Evolutionary conservation across 495 filamentous ascomycete species (phyloP).

Genomic region (Penicilliopsis zonata): DNA sequence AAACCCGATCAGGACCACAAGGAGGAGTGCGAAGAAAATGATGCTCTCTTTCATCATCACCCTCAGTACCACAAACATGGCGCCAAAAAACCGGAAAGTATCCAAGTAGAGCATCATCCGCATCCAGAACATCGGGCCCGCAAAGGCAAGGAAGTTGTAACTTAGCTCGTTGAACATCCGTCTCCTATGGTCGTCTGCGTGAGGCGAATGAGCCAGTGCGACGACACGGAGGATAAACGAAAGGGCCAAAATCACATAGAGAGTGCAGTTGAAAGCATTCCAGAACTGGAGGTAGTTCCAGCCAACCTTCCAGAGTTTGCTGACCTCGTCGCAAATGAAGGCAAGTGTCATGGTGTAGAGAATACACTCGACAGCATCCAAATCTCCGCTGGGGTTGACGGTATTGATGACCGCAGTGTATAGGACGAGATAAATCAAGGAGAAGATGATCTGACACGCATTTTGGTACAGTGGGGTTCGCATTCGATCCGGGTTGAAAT

Average conservation of each 20-base stretch:
- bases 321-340: slow-evolving; percentile 78
- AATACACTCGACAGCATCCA: slow-evolving; percentile 74
- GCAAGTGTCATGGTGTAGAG: slow-evolving; percentile 86
- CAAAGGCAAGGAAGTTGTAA: slow-evolving; percentile 88
- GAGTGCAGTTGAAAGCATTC: slow-evolving; percentile 81
- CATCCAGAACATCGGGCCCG: slow-evolving; percentile 94
- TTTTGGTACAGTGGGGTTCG: slow-evolving; percentile 89
- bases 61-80: slow-evolving; percentile 92
- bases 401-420: slow-evolving; percentile 91
- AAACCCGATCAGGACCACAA: slow-evolving; percentile 80
- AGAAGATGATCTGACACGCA: slow-evolving; percentile 71
- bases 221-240: slow-evolving; percentile 69
- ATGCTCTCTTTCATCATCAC: slow-evolving; percentile 99
- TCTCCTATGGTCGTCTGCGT: slow-evolving; percentile 39
- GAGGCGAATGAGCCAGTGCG: slow-evolving; percentile 51
- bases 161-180: slow-evolving; percentile 60
- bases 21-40: slow-evolving; percentile 92
- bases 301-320: slow-evolving; percentile 89
- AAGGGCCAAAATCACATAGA: slow-evolving; percentile 66
- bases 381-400: slow-evolving; percentile 64
- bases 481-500: slow-evolving; percentile 91
- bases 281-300: slow-evolving; percentile 83
- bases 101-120: slow-evolving; percentile 89
- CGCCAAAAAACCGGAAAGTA: slow-evolving; percentile 89
- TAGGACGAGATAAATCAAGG: slow-evolving; percentile 66